Percentiles rank a stretch among this genome's conserved stretches.
phyloP scores from a whole-genome alignment of 139 green algal genomes.

The Closterium sp. region DNA sequence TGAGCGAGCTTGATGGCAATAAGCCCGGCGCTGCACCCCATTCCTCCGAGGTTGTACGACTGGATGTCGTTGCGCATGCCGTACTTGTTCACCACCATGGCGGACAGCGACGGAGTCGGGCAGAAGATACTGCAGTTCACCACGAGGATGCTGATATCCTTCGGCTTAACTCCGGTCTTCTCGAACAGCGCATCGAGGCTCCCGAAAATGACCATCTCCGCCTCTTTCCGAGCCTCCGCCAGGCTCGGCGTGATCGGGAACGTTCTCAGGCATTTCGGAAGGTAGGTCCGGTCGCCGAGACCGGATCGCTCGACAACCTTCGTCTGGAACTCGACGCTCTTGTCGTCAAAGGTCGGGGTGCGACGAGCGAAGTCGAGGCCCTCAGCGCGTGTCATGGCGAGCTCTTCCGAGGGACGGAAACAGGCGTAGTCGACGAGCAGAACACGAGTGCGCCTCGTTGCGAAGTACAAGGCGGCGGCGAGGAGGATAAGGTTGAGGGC shows the following conservation, averaged over 20 bases:
- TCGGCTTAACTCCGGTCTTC: constrained; percentile 60
- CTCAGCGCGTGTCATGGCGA: background rate
- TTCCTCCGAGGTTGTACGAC: constrained; percentile 91
- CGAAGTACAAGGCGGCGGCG: constrained; percentile 26
- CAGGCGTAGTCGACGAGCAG: constrained; percentile 87
- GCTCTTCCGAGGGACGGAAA: constrained; percentile 5
- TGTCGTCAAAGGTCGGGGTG: constrained; percentile 46
- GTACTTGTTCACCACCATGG: constrained; percentile 95
- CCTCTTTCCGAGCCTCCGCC: constrained; percentile 76
- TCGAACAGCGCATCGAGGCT: constrained; percentile 38
- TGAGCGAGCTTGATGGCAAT: constrained; percentile 82
- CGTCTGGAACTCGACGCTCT: constrained; percentile 83
- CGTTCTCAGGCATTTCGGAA: constrained; percentile 69
- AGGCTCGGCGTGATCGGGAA: constrained; percentile 60
- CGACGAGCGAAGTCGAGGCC: background rate
- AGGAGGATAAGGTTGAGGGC: constrained; percentile 3
- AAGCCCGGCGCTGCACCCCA: constrained; percentile 87
- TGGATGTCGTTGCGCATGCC: constrained; percentile 87
- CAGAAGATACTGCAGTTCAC: constrained; percentile 97
- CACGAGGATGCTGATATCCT: constrained; percentile 85
- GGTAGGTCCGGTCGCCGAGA: constrained; percentile 86
- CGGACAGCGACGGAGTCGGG: constrained; percentile 85
- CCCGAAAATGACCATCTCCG: constrained; percentile 76
- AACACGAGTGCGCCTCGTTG: constrained; percentile 61
- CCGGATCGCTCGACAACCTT: constrained; percentile 81